Evolutionary conservation across 768 basidiomycete species (phyloP).

Genomic region (Dendrothele bispora): DNA sequence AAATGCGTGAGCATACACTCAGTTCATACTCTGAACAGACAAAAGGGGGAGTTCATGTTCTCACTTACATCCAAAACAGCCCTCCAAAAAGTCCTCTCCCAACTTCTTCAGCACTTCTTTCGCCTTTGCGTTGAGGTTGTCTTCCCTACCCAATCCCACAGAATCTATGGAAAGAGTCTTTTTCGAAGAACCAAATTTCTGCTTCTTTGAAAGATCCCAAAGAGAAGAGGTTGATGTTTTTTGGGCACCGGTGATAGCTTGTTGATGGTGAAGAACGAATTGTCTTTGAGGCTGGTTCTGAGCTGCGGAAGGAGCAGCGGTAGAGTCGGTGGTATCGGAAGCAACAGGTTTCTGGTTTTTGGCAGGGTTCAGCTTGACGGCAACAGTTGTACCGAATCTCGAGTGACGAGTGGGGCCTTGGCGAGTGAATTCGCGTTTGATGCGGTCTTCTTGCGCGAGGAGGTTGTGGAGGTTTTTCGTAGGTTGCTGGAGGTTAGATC

Average conservation of each 20-base stretch:
- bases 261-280: constrained; percentile 84
- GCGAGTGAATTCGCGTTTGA: constrained; percentile 55
- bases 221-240: constrained; percentile 67
- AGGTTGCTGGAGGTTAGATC: constrained; percentile 53
- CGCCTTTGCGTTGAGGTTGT: constrained; percentile 68
- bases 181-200: constrained; percentile 53
- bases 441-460: constrained; percentile 73
- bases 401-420: constrained; percentile 79
- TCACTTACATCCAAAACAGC: constrained; percentile 80
- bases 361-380: constrained; percentile 68
- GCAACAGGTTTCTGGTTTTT: constrained; percentile 34
- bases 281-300: constrained; percentile 30
- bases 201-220: constrained; percentile 69
- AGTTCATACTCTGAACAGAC: constrained; percentile 15
- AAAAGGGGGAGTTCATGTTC: constrained; percentile 28
- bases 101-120: constrained; percentile 63
- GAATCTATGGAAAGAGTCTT: constrained; percentile 62
- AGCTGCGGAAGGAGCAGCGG: constrained; percentile 27
- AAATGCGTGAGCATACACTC: not conserved
- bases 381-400: constrained; percentile 93
- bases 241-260: constrained; percentile 70
- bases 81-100: constrained; percentile 72
- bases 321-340: constrained; percentile 4
- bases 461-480: constrained; percentile 69
- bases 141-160: constrained; percentile 67